Conservation (phyloP, 768 basidiomycete genomes). For the Pleurotus citrinopileatus region DNA sequence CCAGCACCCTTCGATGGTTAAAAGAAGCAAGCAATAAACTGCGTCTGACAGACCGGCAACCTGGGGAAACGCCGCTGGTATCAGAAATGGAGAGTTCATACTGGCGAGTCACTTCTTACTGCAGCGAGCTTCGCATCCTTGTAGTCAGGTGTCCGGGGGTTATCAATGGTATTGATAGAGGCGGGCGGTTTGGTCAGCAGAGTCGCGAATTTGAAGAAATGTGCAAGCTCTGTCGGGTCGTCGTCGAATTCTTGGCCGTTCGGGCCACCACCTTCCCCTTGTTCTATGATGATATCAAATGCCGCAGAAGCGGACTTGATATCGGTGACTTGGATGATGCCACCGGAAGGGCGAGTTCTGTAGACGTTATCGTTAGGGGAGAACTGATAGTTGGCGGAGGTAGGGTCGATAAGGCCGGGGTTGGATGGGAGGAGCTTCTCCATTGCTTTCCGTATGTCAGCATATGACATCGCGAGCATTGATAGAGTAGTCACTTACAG, state of each 20-base stretch:
- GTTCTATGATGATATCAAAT: slow-evolving; percentile 19
- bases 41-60: slow-evolving; percentile 23
- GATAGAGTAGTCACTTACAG: not conserved
- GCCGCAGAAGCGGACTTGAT: slow-evolving; percentile 17
- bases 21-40: slow-evolving; percentile 22
- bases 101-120: slow-evolving; percentile 1
- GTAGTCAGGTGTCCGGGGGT: slow-evolving; percentile 19
- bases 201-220: slow-evolving; percentile 14
- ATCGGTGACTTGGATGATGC: slow-evolving; percentile 14
- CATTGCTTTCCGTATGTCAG: not conserved
- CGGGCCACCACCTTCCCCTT: slow-evolving; percentile 21
- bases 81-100: not conserved
- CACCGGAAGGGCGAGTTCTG: not conserved
- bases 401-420: slow-evolving; percentile 1
- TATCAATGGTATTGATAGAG: slow-evolving; percentile 12
- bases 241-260: slow-evolving; percentile 19
- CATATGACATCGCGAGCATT: not conserved
- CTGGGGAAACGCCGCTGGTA: slow-evolving; percentile 6
- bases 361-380: not conserved
- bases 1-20: slow-evolving; percentile 23
- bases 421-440: not conserved
- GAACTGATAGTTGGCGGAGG: slow-evolving; percentile 3
- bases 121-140: slow-evolving; percentile 12
- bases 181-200: not conserved
- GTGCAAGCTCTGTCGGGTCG: slow-evolving; percentile 16